Evolutionary conservation across 2,329 filamentous ascomycete species (phyloP).

Genomic region (Fusarium avenaceum): DNA sequence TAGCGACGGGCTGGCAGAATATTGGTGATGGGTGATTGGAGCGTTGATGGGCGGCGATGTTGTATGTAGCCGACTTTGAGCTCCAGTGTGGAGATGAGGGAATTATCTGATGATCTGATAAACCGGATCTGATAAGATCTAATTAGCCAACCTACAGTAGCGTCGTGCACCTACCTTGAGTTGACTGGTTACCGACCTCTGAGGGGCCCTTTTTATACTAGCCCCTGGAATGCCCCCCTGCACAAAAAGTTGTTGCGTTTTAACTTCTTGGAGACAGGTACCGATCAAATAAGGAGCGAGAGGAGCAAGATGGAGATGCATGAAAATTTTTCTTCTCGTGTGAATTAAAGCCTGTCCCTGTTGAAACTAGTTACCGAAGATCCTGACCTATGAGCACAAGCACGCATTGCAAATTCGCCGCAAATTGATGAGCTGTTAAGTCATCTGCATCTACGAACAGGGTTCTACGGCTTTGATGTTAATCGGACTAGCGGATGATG

Average conservation of each 20-base stretch:
- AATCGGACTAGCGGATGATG: conserved; percentile 19
- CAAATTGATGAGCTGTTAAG: conserved; percentile 21
- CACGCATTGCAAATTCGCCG: not conserved
- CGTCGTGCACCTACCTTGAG: conserved; percentile 37
- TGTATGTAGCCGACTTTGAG: conserved; percentile 21
- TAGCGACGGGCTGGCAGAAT: conserved; percentile 11
- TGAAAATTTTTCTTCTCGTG: conserved; percentile 30
- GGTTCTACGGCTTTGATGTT: not conserved
- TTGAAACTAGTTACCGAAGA: not conserved
- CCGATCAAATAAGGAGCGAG: conserved; percentile 28
- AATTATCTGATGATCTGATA: conserved; percentile 71
- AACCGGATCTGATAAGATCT: conserved; percentile 61
- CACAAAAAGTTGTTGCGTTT: conserved; percentile 15
- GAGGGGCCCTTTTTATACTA: conserved; percentile 16
- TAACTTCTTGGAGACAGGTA: conserved; percentile 31
- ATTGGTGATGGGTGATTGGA: conserved; percentile 43
- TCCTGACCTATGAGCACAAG: conserved; percentile 12
- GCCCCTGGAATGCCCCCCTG: conserved; percentile 25
- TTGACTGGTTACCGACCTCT: conserved; percentile 43
- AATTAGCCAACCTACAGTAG: conserved; percentile 44
- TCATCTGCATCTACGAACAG: conserved; percentile 1
- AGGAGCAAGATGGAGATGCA: conserved; percentile 15
- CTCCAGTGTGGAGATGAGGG: conserved; percentile 55
- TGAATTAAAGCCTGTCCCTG: conserved; percentile 10
- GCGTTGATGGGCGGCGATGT: conserved; percentile 20